These are phyloP conservation scores for Musa schizocarpa DNA, from an alignment of 176 grass and related monocot species.

Conservation along the genomic window DNA sequence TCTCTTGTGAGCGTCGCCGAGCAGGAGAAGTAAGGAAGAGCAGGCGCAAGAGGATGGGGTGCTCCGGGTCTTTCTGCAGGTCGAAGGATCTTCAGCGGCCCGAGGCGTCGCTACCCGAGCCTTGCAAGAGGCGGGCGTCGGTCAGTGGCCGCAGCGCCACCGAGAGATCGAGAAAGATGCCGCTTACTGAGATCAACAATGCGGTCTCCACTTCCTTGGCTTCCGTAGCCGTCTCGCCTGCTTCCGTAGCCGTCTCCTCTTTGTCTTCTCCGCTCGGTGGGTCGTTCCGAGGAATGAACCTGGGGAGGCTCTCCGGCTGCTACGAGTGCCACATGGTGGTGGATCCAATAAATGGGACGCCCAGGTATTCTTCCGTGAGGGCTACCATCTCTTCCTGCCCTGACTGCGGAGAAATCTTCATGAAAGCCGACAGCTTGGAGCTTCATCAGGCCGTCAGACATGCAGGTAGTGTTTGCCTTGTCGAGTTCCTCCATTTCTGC, in stretches of 20 bases:
- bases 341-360: slow-evolving; percentile 48
- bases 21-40: slow-evolving; percentile 3
- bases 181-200: slow-evolving; percentile 24
- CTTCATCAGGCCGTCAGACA: slow-evolving; percentile 60
- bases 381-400: slow-evolving; percentile 57
- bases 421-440: slow-evolving; percentile 59
- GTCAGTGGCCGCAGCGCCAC: slow-evolving; percentile 32
- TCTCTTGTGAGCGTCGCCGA: slow-evolving; percentile 45
- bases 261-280: slow-evolving; percentile 40
- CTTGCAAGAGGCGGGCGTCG: slow-evolving; percentile 64
- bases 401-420: slow-evolving; percentile 83
- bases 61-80: slow-evolving; percentile 62
- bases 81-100: slow-evolving; percentile 3
- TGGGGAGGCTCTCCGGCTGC: slow-evolving; percentile 70
- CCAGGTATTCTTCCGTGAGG: slow-evolving; percentile 35
- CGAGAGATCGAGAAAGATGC: slow-evolving; percentile 47
- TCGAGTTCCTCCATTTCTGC: neutral
- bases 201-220: slow-evolving; percentile 12
- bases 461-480: slow-evolving; percentile 35
- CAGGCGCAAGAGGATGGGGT: slow-evolving; percentile 35
- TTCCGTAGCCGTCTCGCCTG: slow-evolving; percentile 12
- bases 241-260: slow-evolving; percentile 32
- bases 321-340: slow-evolving; percentile 94
- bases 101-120: slow-evolving; percentile 1
- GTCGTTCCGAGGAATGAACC: slow-evolving; percentile 55